phyloP scores from a whole-genome alignment of 1,139 yeast species.

The Yamadazyma diospyri region DNA sequence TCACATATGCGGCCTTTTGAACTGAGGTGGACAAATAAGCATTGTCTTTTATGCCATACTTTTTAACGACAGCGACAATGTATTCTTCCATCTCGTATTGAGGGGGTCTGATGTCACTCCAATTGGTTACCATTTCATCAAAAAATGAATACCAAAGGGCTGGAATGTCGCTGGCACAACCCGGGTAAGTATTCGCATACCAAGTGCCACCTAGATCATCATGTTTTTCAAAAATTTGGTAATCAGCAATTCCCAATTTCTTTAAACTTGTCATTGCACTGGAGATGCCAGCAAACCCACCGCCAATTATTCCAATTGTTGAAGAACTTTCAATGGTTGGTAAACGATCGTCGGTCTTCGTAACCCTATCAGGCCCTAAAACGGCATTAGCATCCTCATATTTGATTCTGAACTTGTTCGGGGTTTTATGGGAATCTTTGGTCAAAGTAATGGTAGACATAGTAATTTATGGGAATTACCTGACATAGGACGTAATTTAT shows the following conservation, averaged over 20 bases:
- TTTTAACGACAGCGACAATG: conserved; percentile 35
- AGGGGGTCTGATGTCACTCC: conserved; percentile 47
- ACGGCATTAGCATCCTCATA: conserved; percentile 26
- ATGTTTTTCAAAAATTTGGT: conserved; percentile 42
- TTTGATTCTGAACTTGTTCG: conserved; percentile 28
- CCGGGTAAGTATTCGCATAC: conserved; percentile 54
- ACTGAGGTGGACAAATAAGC: conserved; percentile 30
- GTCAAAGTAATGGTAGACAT: conserved; percentile 24
- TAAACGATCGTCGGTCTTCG: conserved; percentile 16
- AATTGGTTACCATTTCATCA: conserved; percentile 37
- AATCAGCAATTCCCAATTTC: conserved; percentile 24
- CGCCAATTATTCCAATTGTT: conserved; percentile 42
- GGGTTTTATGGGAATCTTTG: conserved; percentile 32
- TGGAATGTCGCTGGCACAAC: conserved; percentile 52
- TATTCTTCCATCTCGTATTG: conserved; percentile 49
- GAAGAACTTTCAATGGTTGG: conserved; percentile 25
- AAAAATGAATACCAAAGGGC: conserved; percentile 46
- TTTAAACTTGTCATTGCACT: conserved; percentile 28
- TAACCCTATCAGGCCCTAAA: conserved; percentile 21
- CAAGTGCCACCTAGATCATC: conserved; percentile 52
- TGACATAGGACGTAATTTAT: too few species aligned
- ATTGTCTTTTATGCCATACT: conserved; percentile 29
- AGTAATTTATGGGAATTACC: background rate
- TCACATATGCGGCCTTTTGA: conserved; percentile 27
- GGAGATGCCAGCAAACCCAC: conserved; percentile 47